These are phyloP conservation scores for Penicillium ochrochloron DNA, from an alignment of 495 filamentous ascomycete species.

Conservation along the genomic window DNA sequence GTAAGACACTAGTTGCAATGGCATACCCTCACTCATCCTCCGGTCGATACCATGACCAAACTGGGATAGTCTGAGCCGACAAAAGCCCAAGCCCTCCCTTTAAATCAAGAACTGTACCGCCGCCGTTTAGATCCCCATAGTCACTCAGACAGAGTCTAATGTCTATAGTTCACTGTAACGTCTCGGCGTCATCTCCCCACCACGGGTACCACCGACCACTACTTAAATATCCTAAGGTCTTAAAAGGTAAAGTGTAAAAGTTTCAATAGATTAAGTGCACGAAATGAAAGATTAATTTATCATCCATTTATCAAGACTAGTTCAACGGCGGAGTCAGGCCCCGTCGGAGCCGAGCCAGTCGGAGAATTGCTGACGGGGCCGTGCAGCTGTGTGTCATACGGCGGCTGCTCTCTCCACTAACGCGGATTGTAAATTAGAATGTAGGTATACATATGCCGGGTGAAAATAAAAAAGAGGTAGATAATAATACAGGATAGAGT, in stretches of 20 bases:
- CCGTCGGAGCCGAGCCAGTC: constrained; percentile 13
- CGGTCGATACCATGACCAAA: background rate
- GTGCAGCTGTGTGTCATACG: constrained; percentile 14
- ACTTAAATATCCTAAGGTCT: background rate
- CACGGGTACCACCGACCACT: background rate
- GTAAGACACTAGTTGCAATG: background rate
- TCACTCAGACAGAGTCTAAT: too few species aligned
- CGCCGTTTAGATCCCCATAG: background rate
- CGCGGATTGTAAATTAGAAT: background rate
- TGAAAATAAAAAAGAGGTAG: background rate
- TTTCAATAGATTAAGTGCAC: background rate
- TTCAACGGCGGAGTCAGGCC: background rate
- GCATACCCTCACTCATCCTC: background rate
- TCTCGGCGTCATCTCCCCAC: background rate
- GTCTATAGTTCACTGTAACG: background rate
- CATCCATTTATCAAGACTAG: background rate
- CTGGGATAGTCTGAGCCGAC: background rate
- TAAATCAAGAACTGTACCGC: background rate
- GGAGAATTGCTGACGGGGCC: constrained; percentile 25
- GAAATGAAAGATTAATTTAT: background rate
- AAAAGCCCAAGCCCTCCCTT: background rate
- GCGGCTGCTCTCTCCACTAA: constrained; percentile 16
- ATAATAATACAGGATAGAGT: background rate
- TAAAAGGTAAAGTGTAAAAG: background rate
- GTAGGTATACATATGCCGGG: background rate